These are phyloP conservation scores for Croton laevigatus DNA, from an alignment of 441 rosid species.

Conservation along the genomic window DNA sequence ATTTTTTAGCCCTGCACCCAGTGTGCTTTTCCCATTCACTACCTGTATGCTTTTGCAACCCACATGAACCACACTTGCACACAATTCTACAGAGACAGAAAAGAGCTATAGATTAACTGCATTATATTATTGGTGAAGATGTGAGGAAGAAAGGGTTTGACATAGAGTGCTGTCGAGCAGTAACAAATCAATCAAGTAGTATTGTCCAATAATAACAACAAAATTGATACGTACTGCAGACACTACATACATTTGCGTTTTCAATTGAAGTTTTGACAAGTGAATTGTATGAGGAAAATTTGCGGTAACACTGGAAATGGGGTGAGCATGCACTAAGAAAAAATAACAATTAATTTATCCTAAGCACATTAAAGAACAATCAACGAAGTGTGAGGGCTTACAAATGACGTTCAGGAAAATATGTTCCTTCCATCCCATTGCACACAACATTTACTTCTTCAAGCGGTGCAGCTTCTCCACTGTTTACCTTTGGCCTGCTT, in stretches of 20 bases:
- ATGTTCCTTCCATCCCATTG: slow-evolving; percentile 93
- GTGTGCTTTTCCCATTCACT: slow-evolving; percentile 98
- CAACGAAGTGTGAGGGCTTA: slow-evolving; percentile 44
- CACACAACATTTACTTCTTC: slow-evolving; percentile 76
- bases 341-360: no score
- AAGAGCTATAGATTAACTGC: slow-evolving; percentile 5
- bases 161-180: no score
- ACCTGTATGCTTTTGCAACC: slow-evolving; percentile 64
- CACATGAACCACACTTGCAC: slow-evolving; percentile 87
- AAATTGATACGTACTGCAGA: slow-evolving; percentile 6
- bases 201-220: background rate
- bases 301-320: background rate
- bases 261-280: background rate
- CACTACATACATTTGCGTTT: background rate
- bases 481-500: slow-evolving; percentile 51
- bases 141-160: no score
- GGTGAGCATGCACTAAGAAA: background rate
- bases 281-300: background rate
- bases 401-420: slow-evolving; percentile 70
- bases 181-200: background rate
- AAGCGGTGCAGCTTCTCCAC: slow-evolving; percentile 38
- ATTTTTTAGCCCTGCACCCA: slow-evolving; percentile 96
- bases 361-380: no score
- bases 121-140: background rate
- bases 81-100: slow-evolving; percentile 50